phyloP scores from a whole-genome alignment of 768 basidiomycete species.

The Hygrocybe punicea region DNA sequence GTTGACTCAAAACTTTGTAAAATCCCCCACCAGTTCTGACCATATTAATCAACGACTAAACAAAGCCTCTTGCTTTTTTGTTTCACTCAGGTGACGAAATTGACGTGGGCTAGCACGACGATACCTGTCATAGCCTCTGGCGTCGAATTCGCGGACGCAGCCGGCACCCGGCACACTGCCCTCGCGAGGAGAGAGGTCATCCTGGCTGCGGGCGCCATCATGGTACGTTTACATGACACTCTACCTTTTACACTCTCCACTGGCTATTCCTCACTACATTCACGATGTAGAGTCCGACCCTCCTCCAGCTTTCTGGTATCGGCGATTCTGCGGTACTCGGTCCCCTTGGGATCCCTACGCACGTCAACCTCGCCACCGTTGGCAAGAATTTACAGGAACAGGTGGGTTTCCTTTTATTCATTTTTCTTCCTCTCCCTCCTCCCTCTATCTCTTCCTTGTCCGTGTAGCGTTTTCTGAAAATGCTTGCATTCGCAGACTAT shows the following conservation, averaged over 20 bases:
- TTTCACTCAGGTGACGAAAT: slow-evolving; percentile 41
- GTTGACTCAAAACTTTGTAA: slow-evolving; percentile 40
- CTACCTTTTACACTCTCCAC: not conserved
- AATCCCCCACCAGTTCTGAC: no score
- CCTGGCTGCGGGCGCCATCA: slow-evolving; percentile 51
- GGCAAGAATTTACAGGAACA: slow-evolving; percentile 60
- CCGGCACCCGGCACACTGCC: slow-evolving; percentile 39
- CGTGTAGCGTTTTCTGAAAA: no score
- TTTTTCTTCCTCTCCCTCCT: not conserved
- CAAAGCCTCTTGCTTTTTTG: no score
- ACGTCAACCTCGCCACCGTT: slow-evolving; percentile 48
- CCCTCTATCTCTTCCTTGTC: not conserved
- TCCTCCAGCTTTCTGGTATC: slow-evolving; percentile 56
- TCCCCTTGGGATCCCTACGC: slow-evolving; percentile 45
- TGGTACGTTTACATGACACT: slow-evolving; percentile 20
- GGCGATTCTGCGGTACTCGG: slow-evolving; percentile 47
- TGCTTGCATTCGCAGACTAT: slow-evolving; percentile 31
- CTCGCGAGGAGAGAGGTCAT: slow-evolving; percentile 50
- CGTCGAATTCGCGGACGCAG: slow-evolving; percentile 43
- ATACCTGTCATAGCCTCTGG: slow-evolving; percentile 44
- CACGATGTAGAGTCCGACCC: slow-evolving; percentile 39
- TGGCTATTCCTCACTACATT: not conserved
- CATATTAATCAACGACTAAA: no score
- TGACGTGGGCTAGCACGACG: slow-evolving; percentile 36
- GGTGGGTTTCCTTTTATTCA: no score